A percentile compares a stretch with the other conserved stretches of the same genome.
phyloP scores from a whole-genome alignment of 1,284 basidiomycete genomes.

The Psilocybe mexicana region DNA sequence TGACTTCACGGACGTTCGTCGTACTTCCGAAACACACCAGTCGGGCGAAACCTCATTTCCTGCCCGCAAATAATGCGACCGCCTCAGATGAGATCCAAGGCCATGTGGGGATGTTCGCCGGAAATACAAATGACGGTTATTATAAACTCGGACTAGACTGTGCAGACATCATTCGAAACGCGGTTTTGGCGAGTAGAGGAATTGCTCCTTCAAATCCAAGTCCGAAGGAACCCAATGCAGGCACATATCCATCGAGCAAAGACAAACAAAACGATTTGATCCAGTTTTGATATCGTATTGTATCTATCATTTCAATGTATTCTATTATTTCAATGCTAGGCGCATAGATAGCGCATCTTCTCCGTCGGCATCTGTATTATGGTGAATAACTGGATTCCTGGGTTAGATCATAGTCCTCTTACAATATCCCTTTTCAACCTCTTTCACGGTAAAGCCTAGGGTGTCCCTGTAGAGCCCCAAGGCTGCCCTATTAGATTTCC shows the following conservation, averaged over 20 bases:
- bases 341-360: constrained; percentile 93
- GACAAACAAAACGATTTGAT: constrained; percentile 10
- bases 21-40: constrained; percentile 65
- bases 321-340: constrained; percentile 51
- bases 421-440: constrained; percentile 92
- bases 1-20: constrained; percentile 70
- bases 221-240: background rate
- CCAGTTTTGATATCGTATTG: background rate
- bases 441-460: constrained; percentile 84
- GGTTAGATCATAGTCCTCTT: constrained; percentile 23
- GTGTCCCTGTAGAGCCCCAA: constrained; percentile 87
- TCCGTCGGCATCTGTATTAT: constrained; percentile 77
- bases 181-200: constrained; percentile 35
- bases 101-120: constrained; percentile 88
- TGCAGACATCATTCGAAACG: constrained; percentile 60
- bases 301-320: constrained; percentile 1
- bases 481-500: constrained; percentile 92
- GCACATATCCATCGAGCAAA: constrained; percentile 5
- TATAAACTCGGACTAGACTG: constrained; percentile 80
- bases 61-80: constrained; percentile 62
- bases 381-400: background rate
- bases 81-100: constrained; percentile 83
- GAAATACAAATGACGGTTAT: constrained; percentile 85
- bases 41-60: constrained; percentile 55
- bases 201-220: background rate